These are phyloP conservation scores for Selaginella moellendorffii DNA, from an alignment of 75 land plant species.

Conservation along the genomic window DNA sequence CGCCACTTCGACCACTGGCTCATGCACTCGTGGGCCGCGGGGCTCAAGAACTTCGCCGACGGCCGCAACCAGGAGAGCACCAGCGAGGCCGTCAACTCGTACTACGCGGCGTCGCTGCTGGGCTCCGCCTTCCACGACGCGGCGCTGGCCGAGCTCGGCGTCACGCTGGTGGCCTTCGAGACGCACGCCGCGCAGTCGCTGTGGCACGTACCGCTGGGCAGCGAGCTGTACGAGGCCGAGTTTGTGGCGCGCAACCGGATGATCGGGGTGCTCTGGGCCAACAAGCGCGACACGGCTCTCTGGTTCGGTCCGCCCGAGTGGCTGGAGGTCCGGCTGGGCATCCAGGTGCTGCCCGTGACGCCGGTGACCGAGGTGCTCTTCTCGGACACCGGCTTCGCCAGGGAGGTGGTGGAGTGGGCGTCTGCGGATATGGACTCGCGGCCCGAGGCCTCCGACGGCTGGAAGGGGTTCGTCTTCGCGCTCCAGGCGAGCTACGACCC, in stretches of 20 bases:
- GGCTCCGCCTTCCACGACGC: neutral
- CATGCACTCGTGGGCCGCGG: conserved; percentile 5
- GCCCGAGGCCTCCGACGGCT: neutral
- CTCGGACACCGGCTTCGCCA: neutral
- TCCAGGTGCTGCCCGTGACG: conserved; percentile 4
- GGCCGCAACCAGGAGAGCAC: conserved; percentile 7
- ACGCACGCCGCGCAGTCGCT: neutral
- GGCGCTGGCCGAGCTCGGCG: neutral
- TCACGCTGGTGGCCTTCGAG: neutral
- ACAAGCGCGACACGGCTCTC: neutral
- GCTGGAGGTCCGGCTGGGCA: neutral
- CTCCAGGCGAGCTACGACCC: conserved; percentile 9
- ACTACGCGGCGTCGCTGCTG: conserved; percentile 4
- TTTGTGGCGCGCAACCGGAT: neutral
- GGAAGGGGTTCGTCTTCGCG: conserved; percentile 3
- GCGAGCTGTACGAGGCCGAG: neutral
- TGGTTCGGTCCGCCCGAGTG: neutral
- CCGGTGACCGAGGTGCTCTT: conserved; percentile 1
- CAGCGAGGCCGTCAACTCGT: conserved; percentile 5
- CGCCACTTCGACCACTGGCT: conserved; percentile 6
- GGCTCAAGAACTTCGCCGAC: neutral
- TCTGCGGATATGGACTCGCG: neutral
- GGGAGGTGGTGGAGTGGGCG: conserved; percentile 1
- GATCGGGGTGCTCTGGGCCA: conserved; percentile 1
- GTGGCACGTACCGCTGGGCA: neutral